Conservation (phyloP, 1,284 basidiomycete genomes). For the Trametes versicolor region DNA sequence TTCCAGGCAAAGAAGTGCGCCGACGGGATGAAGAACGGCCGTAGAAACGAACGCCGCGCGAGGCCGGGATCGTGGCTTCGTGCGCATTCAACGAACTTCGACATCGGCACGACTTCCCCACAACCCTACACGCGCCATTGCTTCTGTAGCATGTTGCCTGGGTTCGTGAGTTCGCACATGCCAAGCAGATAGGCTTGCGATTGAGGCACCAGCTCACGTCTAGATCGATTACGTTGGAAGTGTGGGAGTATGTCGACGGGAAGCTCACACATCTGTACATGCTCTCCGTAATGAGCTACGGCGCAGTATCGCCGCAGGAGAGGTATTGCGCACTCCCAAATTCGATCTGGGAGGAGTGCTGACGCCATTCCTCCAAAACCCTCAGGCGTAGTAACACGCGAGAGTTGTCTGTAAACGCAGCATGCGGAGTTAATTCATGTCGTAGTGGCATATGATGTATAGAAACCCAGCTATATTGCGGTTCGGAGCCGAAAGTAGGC, state of each 20-base stretch:
- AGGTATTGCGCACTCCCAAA: neutral
- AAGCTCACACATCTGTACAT: conserved; percentile 1
- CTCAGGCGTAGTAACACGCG: neutral
- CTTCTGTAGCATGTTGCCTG: neutral
- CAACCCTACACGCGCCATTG: neutral
- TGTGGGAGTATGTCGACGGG: conserved; percentile 12
- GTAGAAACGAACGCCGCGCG: neutral
- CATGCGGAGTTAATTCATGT: neutral
- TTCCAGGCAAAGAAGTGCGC: conserved; percentile 3
- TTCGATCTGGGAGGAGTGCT: neutral
- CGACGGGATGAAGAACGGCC: conserved; percentile 7
- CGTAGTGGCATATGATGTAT: neutral
- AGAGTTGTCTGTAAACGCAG: neutral
- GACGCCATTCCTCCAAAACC: neutral
- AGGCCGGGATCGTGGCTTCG: conserved; percentile 4
- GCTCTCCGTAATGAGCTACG: neutral
- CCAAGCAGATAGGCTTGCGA: conserved; percentile 20
- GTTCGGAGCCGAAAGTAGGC: neutral
- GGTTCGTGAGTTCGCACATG: conserved; percentile 14
- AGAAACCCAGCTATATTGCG: neutral
- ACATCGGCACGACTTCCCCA: neutral
- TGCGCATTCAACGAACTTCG: conserved; percentile 1
- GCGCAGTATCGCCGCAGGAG: conserved; percentile 1
- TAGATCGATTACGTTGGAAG: conserved; percentile 16
- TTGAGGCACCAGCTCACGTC: conserved; percentile 11